Percentiles rank a stretch among this genome's conserved stretches.
phyloP scores from a whole-genome alignment of 177 flowering plant species.

The Vitis hybrid region DNA sequence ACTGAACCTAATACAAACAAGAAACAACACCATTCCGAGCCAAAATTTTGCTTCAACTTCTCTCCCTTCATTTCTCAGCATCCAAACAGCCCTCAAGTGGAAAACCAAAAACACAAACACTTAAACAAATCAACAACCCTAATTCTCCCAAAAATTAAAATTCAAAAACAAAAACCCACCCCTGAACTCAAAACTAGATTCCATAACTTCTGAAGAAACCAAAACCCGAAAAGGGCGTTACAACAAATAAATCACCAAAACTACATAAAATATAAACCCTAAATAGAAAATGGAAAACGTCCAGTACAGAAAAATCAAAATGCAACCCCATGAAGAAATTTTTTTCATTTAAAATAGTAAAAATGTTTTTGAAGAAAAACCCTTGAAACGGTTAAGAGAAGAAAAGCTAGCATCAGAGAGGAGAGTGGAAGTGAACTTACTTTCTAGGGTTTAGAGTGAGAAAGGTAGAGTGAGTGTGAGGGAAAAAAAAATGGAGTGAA shows the following conservation, averaged over 20 bases:
- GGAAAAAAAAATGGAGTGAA: too few relatives aligned
- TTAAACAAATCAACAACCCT: not conserved
- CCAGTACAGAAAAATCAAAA: not conserved
- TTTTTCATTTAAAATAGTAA: too few relatives aligned
- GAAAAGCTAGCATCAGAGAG: too few relatives aligned
- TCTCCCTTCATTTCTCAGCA: not conserved
- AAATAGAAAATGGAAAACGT: not conserved
- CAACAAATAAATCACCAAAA: not conserved
- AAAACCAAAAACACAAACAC: not conserved
- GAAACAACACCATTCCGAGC: not conserved
- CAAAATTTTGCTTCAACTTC: too few relatives aligned
- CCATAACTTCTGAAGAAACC: not conserved
- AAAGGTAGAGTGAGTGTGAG: too few relatives aligned
- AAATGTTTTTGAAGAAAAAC: too few relatives aligned
- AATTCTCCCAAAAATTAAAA: not conserved
- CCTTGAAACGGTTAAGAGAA: too few relatives aligned
- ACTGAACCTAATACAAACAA: not conserved
- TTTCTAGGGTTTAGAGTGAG: too few relatives aligned
- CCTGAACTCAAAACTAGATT: not conserved
- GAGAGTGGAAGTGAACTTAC: too few relatives aligned
- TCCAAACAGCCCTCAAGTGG: not conserved
- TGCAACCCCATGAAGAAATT: not conserved
- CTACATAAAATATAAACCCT: conserved; percentile 1
- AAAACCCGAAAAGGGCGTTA: not conserved
- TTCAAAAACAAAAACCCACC: not conserved